Evolutionary conservation across 1,139 yeast species (phyloP), one percentile per base, ranked within the genome.

Genomic region (Taphrina communis): DNA sequence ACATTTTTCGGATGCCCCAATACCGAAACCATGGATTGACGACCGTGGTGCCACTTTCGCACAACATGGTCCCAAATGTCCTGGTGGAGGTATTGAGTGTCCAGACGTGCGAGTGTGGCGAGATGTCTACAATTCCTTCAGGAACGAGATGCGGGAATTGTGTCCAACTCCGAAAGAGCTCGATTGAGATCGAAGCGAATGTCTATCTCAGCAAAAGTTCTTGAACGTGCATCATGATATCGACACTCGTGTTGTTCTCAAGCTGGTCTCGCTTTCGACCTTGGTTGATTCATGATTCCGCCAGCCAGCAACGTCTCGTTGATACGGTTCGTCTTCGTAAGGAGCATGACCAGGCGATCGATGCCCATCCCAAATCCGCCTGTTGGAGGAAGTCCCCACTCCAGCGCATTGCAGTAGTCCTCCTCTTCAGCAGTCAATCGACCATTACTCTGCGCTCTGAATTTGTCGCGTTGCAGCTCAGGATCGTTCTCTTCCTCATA

Each of bases 351-450:
- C 48, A 94, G 79, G 66, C 99, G 78, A 76, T 95, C 99, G 35
- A 95, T 83, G 0, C 99, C 99, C 72, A 96, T 81, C 0, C 99
- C 99, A 91, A 97, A 90, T 0, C 99, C 99, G 0, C 97, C 98
- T 1, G 97, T 93, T 0, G 99, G 99, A 3, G 99, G 97, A 78
- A 95, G 83, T 0, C 97, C 98, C 83, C 88, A 90, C 75, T 91
- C 94, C 90, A 95, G 86, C 14, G 88, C 85, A 57, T 84, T 82
- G 1, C 91, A 85, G 75, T 86, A 94, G 59, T 82, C 82, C 76
- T 85, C 81, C 77, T 94, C 99, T 0, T 96, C 90, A 0, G 88
- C 77, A 59, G 89, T 80, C 38, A 86, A 79, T 74, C 90, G 96
- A 11, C 80, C 77, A 71, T 77, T 82, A 68, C 84, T 85, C 74